Conservation (phyloP, 345 rosid genomes). For the Euphorbia tirucalli region DNA sequence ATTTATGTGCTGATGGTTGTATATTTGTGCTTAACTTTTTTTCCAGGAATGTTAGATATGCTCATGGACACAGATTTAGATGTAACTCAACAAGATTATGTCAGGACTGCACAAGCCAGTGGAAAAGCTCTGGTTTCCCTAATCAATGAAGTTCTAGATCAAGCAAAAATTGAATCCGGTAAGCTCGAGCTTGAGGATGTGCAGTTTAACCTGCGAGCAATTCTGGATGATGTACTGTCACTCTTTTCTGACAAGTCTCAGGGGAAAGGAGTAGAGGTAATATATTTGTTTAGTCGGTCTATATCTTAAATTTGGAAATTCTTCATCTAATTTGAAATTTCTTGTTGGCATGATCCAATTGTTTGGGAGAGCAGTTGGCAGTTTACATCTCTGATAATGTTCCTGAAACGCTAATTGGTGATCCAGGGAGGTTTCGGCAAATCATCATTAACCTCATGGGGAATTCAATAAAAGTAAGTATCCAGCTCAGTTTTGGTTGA, state of each 20-base stretch:
- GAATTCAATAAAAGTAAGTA: conserved; percentile 82
- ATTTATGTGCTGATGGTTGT: conserved; percentile 14
- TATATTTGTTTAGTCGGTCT: background rate
- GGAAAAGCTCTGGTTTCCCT: conserved; percentile 90
- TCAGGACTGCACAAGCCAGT: conserved; percentile 88
- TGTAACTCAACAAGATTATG: conserved; percentile 85
- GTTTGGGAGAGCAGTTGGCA: conserved; percentile 63
- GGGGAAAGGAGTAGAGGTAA: conserved; percentile 89
- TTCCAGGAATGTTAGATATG: conserved; percentile 89
- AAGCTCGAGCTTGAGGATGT: conserved; percentile 93
- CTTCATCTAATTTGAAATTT: conserved; percentile 16
- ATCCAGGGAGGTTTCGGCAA: conserved; percentile 91
- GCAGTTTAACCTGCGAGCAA: conserved; percentile 69
- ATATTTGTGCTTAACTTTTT: background rate
- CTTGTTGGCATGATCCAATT: conserved; percentile 19
- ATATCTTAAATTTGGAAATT: background rate
- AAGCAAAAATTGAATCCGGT: conserved; percentile 94
- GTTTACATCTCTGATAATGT: conserved; percentile 79
- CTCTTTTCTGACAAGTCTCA: conserved; percentile 90
- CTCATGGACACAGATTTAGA: conserved; percentile 89
- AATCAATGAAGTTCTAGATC: conserved; percentile 90
- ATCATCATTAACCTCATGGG: conserved; percentile 95
- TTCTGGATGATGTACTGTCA: conserved; percentile 88
- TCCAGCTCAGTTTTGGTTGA: conserved; percentile 15
- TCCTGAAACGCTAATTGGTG: conserved; percentile 83